Percentiles rank a stretch among this genome's conserved stretches.
Evolutionary conservation across 2,329 filamentous ascomycete genomes (phyloP).

Genomic region (Ophiostoma triangulosporum): DNA sequence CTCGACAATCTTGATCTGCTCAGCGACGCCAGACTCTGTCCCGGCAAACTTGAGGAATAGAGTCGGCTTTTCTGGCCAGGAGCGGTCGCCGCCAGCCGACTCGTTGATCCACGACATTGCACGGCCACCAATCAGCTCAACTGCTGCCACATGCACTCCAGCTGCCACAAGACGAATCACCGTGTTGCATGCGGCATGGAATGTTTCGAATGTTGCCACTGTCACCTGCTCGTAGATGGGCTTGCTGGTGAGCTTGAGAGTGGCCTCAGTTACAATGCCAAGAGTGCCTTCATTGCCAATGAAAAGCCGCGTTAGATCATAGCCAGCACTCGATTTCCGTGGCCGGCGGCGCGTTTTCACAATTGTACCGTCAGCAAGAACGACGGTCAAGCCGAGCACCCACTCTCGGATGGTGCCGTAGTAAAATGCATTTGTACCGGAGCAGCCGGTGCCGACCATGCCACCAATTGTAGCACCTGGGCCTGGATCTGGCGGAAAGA

Average conservation of each 20-base stretch:
- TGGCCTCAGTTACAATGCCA: conserved; percentile 82
- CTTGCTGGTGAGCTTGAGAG: conserved; percentile 70
- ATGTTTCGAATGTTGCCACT: conserved; percentile 43
- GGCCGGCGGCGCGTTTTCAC: conserved; percentile 82
- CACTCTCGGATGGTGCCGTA: conserved; percentile 94
- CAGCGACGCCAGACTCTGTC: conserved; percentile 51
- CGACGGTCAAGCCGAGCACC: conserved; percentile 76
- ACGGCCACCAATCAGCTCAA: conserved; percentile 83
- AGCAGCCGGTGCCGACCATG: conserved; percentile 62
- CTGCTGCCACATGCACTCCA: conserved; percentile 75
- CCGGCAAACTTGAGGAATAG: conserved; percentile 78
- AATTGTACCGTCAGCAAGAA: conserved; percentile 77
- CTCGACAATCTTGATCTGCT: conserved; percentile 59
- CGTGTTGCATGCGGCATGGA: conserved; percentile 64
- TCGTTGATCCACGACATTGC: conserved; percentile 65
- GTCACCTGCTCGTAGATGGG: conserved; percentile 72
- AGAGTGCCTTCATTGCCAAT: conserved; percentile 87
- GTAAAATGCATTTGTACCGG: conserved; percentile 78
- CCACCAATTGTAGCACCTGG: conserved; percentile 91
- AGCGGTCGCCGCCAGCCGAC: conserved; percentile 49
- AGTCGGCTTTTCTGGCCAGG: conserved; percentile 60
- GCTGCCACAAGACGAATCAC: conserved; percentile 66
- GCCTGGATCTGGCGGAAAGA: conserved; percentile 85
- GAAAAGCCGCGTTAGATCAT: conserved; percentile 80
- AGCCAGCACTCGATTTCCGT: conserved; percentile 80